A percentile compares a stretch with the other conserved stretches of the same genome.
These are phyloP conservation scores for Pyrus bretschneideri DNA, from an alignment of 306 rosid species.

Conservation along the genomic window DNA sequence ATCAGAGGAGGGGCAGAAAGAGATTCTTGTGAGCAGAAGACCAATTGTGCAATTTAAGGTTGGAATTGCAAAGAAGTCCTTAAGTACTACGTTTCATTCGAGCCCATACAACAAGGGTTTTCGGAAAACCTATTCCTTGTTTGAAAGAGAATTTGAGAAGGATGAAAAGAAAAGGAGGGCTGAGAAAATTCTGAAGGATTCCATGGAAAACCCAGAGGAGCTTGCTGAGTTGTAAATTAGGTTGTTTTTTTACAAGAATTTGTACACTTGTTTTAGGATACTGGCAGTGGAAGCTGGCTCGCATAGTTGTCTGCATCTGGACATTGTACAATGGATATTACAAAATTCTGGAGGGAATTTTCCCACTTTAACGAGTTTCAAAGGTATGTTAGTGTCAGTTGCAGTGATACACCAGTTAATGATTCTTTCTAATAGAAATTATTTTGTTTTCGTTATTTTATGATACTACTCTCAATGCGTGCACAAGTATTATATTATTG, in stretches of 20 bases:
- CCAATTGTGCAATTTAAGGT: conserved; percentile 65
- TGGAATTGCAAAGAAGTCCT: conserved; percentile 48
- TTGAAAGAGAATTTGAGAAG: conserved; percentile 50
- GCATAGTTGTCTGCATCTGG: conserved; percentile 41
- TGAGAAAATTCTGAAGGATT: conserved; percentile 70
- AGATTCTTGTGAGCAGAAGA: conserved; percentile 33
- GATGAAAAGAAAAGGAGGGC: conserved; percentile 74
- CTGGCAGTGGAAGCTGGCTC: conserved; percentile 54
- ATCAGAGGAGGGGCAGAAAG: conserved; percentile 37
- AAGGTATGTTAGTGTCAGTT: conserved; percentile 67
- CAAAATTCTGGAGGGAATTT: conserved; percentile 44
- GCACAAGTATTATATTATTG: not conserved
- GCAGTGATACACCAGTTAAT: conserved; percentile 36
- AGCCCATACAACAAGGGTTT: conserved; percentile 36
- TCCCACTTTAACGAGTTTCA: conserved; percentile 43
- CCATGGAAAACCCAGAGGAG: conserved; percentile 62
- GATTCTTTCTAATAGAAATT: conserved; percentile 47
- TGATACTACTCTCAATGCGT: conserved; percentile 9
- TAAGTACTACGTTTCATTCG: conserved; percentile 35
- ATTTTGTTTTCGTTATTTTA: conserved; percentile 3
- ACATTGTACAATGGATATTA: conserved; percentile 44
- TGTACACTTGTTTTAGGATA: conserved; percentile 64
- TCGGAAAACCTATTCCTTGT: conserved; percentile 37
- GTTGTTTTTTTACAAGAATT: conserved; percentile 38
- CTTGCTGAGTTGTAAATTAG: conserved; percentile 70